These are phyloP conservation scores for Bonia amplexicaulis DNA, from an alignment of 176 grass and related monocot species.

Conservation along the genomic window DNA sequence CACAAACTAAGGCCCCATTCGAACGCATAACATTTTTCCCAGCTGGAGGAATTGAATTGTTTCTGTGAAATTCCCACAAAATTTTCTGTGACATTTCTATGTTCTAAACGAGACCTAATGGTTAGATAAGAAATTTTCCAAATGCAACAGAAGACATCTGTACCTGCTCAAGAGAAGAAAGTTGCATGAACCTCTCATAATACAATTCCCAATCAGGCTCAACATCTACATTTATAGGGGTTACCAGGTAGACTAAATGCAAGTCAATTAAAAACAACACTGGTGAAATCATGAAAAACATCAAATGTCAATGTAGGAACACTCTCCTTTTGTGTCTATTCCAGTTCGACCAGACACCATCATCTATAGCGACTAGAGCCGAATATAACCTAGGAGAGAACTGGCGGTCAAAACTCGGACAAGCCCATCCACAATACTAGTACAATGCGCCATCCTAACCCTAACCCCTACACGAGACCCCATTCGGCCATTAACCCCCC, in stretches of 20 bases:
- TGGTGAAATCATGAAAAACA: background rate
- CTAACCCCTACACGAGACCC: too few relatives aligned
- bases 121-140: background rate
- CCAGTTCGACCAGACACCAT: slow-evolving; percentile 98
- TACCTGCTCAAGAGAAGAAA: slow-evolving; percentile 86
- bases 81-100: too few relatives aligned
- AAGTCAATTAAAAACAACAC: slow-evolving; percentile 47
- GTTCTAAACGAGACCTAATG: background rate
- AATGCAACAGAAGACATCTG: slow-evolving; percentile 8
- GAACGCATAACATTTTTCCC: too few relatives aligned
- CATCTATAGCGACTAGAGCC: too few relatives aligned
- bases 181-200: slow-evolving; percentile 93
- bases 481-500: too few relatives aligned
- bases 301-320: slow-evolving; percentile 28
- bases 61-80: too few relatives aligned
- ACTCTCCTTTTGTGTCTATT: slow-evolving; percentile 96
- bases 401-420: too few relatives aligned
- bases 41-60: too few relatives aligned
- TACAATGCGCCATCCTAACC: too few relatives aligned
- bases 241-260: slow-evolving; percentile 94
- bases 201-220: slow-evolving; percentile 98
- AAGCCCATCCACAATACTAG: too few relatives aligned
- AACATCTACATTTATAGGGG: slow-evolving; percentile 88
- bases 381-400: too few relatives aligned
- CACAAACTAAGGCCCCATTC: too few relatives aligned